Evolutionary conservation across 805 yeast species (phyloP).

Genomic region (Zygosaccharomyces pseudorouxii): DNA sequence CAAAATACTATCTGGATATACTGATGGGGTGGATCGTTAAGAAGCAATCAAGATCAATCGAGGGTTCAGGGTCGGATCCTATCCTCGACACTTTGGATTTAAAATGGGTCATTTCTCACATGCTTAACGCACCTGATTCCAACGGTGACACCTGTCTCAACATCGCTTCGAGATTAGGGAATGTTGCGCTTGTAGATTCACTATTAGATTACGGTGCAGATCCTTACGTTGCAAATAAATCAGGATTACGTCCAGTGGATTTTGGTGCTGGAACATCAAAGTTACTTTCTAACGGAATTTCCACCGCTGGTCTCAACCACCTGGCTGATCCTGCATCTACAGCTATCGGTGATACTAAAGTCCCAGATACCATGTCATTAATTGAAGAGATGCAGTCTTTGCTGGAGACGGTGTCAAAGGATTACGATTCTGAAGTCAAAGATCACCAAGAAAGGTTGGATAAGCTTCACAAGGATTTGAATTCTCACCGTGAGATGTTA

Average conservation of each 20-base stretch:
- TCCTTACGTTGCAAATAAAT: constrained; percentile 68
- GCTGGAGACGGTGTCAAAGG: constrained; percentile 49
- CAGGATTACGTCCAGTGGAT: constrained; percentile 82
- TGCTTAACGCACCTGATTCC: constrained; percentile 83
- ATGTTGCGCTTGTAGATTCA: constrained; percentile 72
- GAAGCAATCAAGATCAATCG: constrained; percentile 23
- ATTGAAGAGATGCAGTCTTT: constrained; percentile 49
- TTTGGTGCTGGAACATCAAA: constrained; percentile 52
- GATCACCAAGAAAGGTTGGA: constrained; percentile 50
- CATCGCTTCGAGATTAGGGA: constrained; percentile 86
- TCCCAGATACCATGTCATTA: constrained; percentile 26
- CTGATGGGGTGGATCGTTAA: constrained; percentile 73
- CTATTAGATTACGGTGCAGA: constrained; percentile 87
- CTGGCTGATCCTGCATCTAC: constrained; percentile 4
- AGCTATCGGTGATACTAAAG: constrained; percentile 10
- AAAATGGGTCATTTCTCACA: constrained; percentile 55
- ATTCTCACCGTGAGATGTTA: constrained; percentile 22
- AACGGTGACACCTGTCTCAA: constrained; percentile 95
- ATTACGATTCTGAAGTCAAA: constrained; percentile 54
- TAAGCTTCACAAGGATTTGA: constrained; percentile 44
- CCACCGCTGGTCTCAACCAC: constrained; percentile 7
- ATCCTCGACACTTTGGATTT: constrained; percentile 45
- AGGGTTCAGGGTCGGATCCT: constrained; percentile 36
- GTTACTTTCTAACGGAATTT: constrained; percentile 14
- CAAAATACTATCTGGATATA: constrained; percentile 67